Evolutionary conservation across 2,329 filamentous ascomycete species (phyloP).

Genomic region (Diaporthe eres): DNA sequence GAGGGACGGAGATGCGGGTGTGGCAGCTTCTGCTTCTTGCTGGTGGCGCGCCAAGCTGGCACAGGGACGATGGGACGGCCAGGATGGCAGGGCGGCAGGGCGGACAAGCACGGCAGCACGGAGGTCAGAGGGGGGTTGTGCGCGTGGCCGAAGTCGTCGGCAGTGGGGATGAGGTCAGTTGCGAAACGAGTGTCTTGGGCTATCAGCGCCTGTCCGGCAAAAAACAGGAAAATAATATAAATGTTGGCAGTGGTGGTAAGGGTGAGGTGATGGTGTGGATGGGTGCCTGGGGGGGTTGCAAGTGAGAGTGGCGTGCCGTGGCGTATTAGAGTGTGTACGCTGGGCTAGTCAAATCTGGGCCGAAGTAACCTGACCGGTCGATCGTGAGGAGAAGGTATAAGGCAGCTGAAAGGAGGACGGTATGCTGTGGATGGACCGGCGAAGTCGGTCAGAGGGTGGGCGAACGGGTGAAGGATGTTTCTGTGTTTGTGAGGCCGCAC

Average conservation of each 20-base stretch:
- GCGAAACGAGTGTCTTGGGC: conserved; percentile 39
- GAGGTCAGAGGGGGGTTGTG: conserved; percentile 8
- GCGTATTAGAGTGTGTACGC: conserved; percentile 25
- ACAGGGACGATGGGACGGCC: conserved; percentile 25
- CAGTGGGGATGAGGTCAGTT: conserved; percentile 32
- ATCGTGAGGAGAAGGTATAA: conserved; percentile 23
- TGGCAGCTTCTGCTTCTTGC: conserved; percentile 18
- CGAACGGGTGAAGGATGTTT: conserved; percentile 1
- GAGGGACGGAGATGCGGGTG: conserved; percentile 22
- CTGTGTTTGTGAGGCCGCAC: conserved; percentile 16
- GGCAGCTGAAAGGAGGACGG: conserved; percentile 10
- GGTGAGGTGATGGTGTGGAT: conserved; percentile 10
- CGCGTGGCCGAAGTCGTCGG: conserved; percentile 34
- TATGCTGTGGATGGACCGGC: not conserved
- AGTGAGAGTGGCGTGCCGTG: conserved; percentile 32
- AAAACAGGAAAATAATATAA: conserved; percentile 25
- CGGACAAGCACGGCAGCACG: conserved; percentile 5
- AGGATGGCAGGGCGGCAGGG: conserved; percentile 26
- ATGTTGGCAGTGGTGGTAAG: conserved; percentile 21
- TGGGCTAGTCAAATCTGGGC: conserved; percentile 23
- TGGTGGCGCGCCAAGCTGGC: conserved; percentile 25
- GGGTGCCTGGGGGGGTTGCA: conserved; percentile 16
- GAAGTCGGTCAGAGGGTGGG: not conserved
- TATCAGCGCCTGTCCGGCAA: conserved; percentile 35
- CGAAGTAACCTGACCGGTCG: conserved; percentile 28